phyloP scores from a whole-genome alignment of 495 filamentous ascomycete species.

The Achaetomiella virescens region DNA sequence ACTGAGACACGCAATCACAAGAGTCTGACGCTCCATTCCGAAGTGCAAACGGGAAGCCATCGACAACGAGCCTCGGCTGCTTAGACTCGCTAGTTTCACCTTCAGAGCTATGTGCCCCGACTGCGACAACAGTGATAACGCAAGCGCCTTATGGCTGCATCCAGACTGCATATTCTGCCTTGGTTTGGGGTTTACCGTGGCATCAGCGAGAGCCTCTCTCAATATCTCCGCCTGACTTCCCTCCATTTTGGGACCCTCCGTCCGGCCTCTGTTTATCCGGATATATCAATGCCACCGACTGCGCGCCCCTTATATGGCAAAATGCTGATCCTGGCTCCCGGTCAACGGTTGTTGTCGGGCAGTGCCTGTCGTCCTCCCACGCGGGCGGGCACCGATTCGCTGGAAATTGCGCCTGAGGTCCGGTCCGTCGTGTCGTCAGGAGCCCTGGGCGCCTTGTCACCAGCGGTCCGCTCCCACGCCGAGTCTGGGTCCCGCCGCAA shows the following conservation, averaged over 20 bases:
- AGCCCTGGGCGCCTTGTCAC: background rate
- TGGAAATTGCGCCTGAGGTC: background rate
- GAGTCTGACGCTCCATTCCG: conserved; percentile 1
- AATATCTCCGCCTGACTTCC: background rate
- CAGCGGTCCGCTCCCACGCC: background rate
- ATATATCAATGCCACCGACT: conserved; percentile 11
- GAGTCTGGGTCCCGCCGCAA: conserved; percentile 8
- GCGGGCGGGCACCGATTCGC: conserved; percentile 7
- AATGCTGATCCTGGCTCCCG: conserved; percentile 20
- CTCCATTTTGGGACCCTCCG: conserved; percentile 10
- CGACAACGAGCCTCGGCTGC: conserved; percentile 3
- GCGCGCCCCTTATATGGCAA: conserved; percentile 21
- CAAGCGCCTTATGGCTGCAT: background rate
- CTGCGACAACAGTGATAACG: background rate
- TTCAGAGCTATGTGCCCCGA: background rate
- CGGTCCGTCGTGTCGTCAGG: background rate
- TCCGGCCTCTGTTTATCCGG: conserved; percentile 17
- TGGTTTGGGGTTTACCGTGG: conserved; percentile 1
- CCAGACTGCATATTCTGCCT: background rate
- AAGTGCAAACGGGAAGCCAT: conserved; percentile 10
- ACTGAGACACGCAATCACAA: background rate
- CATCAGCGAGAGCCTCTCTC: conserved; percentile 6
- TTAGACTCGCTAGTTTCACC: conserved; percentile 4
- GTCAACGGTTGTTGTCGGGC: conserved; percentile 1
- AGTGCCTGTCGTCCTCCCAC: background rate